phyloP scores from a whole-genome alignment of 371 early-diverging fungal species.

The Cladochytrium tenue region DNA sequence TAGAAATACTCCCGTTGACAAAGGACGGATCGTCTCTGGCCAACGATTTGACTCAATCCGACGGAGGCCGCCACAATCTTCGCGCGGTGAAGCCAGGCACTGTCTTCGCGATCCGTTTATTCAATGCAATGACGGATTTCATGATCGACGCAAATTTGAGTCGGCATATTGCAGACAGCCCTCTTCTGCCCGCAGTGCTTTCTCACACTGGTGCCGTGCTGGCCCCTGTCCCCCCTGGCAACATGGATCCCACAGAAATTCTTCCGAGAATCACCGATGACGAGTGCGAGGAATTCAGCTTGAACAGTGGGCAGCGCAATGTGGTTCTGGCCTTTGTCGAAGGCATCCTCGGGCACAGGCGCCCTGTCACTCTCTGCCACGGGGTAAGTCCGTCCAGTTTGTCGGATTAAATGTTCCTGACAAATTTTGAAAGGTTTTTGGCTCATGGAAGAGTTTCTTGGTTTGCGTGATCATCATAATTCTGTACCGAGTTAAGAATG shows the following conservation, averaged over 20 bases:
- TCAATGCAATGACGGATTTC: slow-evolving; percentile 71
- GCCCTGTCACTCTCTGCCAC: neutral
- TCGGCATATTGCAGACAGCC: neutral
- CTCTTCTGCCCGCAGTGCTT: neutral
- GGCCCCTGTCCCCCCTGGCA: neutral
- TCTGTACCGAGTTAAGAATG: slow-evolving; percentile 53
- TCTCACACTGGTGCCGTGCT: neutral
- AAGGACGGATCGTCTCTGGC: slow-evolving; percentile 8
- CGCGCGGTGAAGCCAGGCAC: slow-evolving; percentile 24
- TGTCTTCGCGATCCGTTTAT: slow-evolving; percentile 65
- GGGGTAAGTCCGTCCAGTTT: neutral
- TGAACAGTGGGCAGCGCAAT: slow-evolving; percentile 69
- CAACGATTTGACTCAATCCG: neutral
- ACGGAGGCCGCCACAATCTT: slow-evolving; percentile 18
- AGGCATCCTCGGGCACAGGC: slow-evolving; percentile 38
- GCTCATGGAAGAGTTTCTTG: slow-evolving; percentile 79
- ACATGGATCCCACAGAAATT: slow-evolving; percentile 7
- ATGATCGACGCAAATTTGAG: slow-evolving; percentile 64
- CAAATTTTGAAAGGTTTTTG: slow-evolving; percentile 52
- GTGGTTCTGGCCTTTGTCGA: slow-evolving; percentile 56
- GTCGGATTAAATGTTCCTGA: neutral
- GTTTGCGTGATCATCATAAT: slow-evolving; percentile 78
- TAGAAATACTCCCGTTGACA: slow-evolving; percentile 21
- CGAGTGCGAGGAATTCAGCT: slow-evolving; percentile 38
- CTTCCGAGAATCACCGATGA: slow-evolving; percentile 24